These are phyloP conservation scores for Aspergillus quadrilineatus DNA, from an alignment of 2,329 filamentous ascomycete genomes.

Conservation along the genomic window DNA sequence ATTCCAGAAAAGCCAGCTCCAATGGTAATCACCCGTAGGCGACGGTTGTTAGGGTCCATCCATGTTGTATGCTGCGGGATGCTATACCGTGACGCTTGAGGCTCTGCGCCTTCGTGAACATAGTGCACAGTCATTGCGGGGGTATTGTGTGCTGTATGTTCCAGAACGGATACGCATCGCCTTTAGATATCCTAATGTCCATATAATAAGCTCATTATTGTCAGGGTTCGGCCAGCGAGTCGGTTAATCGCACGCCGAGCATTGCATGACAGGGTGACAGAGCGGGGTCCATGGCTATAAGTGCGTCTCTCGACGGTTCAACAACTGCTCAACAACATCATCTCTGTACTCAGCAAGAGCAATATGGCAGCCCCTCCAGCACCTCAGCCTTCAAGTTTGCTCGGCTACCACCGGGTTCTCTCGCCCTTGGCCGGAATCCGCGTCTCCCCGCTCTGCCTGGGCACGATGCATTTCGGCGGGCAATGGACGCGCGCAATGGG, in stretches of 20 bases:
- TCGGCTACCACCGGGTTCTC: conserved; percentile 64
- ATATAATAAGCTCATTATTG: no score
- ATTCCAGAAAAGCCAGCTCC: conserved; percentile 7
- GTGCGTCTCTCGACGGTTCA: no score
- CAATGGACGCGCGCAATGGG: conserved; percentile 50
- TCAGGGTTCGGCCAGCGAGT: background rate
- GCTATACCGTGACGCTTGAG: background rate
- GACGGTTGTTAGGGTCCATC: conserved; percentile 4
- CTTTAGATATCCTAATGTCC: no score
- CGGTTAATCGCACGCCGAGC: background rate
- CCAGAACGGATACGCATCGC: no score
- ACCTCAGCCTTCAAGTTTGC: conserved; percentile 56
- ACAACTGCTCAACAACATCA: no score
- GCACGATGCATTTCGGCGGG: conserved; percentile 36
- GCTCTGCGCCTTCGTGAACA: background rate
- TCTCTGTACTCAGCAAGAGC: no score
- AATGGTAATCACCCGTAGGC: conserved; percentile 1
- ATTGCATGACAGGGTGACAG: no score
- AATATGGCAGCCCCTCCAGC: conserved; percentile 31
- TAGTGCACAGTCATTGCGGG: background rate
- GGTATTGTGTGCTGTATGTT: background rate
- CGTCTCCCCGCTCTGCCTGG: conserved; percentile 58
- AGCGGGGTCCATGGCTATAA: no score
- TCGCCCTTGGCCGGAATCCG: conserved; percentile 63
- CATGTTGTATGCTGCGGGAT: conserved; percentile 4